Evolutionary conservation across 345 rosid species (phyloP), one percentile per base, ranked within the genome.

Genomic region (Arabis hirsuta): DNA sequence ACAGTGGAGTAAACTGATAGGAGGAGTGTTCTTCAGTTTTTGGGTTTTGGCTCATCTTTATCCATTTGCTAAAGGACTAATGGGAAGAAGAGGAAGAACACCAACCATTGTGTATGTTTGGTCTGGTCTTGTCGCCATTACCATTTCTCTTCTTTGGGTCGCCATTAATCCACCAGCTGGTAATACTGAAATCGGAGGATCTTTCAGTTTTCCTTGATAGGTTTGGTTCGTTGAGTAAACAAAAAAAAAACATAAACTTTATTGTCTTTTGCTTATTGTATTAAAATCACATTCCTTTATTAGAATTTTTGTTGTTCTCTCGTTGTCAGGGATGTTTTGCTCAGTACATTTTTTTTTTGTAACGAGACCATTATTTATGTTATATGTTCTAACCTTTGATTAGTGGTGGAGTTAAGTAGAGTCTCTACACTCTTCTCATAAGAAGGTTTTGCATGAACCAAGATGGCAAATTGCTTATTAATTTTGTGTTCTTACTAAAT

Each of bases 21-120:
- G 98, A 22, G 98, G 98, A 53, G 93, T 94, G 58, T 94, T 94
- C 89, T 94, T 94, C 77, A 94, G 98, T 64, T 94, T 94, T 82
- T 94, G 98, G 98, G 98, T 91, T 0, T 83, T 94, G 88, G 96
- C 96, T 65, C 98, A 94, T 84, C 87, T 94, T n/a, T 94, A 94
- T 59, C 98, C 98, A 4, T 94, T 94, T 5, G 97, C 97, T 0
- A 94, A 94, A 82, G 98, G 98, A 12, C 85, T 94, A 0, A 94
- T 91, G 98, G 98, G 98, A 73, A 84, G 98, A 78, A 78, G 98
- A 74, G 98, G 98, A 61, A 88, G 90, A 69, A 94, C 98, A 2
- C 98, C 97, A 1, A 94, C 98, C 81, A 89, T 94, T 62, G 97
- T 94, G 32, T 94, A 81, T 69, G 98, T 94, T 4, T 94, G 98